These are phyloP conservation scores for Penicillium olsonii DNA, from an alignment of 2,329 filamentous ascomycete species.

Conservation along the genomic window DNA sequence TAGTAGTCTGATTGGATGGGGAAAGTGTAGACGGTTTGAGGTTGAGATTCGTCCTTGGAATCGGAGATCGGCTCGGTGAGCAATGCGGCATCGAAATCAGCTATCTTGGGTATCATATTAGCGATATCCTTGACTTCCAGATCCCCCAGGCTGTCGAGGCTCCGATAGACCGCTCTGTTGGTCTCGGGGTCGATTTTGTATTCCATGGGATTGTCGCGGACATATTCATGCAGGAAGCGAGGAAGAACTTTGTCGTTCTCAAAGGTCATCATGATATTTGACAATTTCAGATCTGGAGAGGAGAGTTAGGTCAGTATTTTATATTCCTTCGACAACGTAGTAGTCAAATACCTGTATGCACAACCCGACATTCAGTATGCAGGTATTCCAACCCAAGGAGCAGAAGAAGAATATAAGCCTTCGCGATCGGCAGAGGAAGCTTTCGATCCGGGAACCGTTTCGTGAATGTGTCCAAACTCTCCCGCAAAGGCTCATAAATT, in stretches of 20 bases:
- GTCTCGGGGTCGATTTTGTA: background rate
- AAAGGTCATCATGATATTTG: background rate
- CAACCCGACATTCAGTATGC: background rate
- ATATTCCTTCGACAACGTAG: no score
- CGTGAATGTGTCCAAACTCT: background rate
- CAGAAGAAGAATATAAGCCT: background rate
- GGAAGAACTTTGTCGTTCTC: conserved; percentile 1
- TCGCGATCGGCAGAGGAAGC: background rate
- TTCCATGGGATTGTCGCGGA: conserved; percentile 7
- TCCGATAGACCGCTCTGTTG: background rate
- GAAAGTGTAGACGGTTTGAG: conserved; percentile 11
- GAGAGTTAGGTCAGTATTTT: no score
- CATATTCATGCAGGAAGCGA: background rate
- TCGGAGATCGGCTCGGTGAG: background rate
- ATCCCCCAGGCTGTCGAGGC: background rate
- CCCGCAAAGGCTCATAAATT: background rate
- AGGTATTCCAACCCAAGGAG: background rate
- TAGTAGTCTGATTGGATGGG: background rate
- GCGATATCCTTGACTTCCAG: background rate
- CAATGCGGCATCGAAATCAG: background rate
- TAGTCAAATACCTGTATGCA: background rate
- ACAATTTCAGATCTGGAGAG: background rate
- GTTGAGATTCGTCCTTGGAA: conserved; percentile 20
- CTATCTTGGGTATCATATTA: background rate
- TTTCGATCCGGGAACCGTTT: background rate